These are phyloP conservation scores for Ogataea hybrid DNA, from an alignment of 1,139 yeast species.

Conservation along the genomic window DNA sequence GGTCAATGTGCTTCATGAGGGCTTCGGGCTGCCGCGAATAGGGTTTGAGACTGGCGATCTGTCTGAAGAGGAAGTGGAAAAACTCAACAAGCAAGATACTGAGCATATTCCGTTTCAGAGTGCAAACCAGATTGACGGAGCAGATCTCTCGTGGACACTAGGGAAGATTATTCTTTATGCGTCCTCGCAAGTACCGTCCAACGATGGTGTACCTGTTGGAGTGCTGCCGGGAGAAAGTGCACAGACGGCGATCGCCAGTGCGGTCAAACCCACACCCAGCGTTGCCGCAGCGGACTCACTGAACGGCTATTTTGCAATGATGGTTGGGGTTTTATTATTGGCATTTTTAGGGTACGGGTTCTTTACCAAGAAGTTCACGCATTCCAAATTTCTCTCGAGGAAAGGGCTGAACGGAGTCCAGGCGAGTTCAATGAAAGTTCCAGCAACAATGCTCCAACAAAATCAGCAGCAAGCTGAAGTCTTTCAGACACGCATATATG, in stretches of 20 bases:
- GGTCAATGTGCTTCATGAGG: constrained; percentile 71
- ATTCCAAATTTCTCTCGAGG: neutral
- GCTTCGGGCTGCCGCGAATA: constrained; percentile 67
- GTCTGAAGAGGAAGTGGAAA: constrained; percentile 20
- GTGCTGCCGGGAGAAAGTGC: constrained; percentile 19
- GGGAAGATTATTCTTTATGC: constrained; percentile 73
- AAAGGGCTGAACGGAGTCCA: constrained; percentile 2
- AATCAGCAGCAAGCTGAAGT: constrained; percentile 1
- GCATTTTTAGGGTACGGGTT: constrained; percentile 12
- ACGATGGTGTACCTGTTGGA: constrained; percentile 23
- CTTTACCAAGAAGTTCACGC: constrained; percentile 8
- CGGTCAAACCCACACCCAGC: neutral
- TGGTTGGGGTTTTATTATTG: constrained; percentile 15
- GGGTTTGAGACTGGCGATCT: constrained; percentile 44
- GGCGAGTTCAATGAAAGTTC: constrained; percentile 1
- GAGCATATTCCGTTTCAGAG: constrained; percentile 48
- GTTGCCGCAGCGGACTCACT: constrained; percentile 5
- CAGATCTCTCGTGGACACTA: constrained; percentile 79
- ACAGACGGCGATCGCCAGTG: neutral
- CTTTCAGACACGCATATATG: constrained; percentile 11
- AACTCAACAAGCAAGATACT: constrained; percentile 18
- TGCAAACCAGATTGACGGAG: constrained; percentile 63
- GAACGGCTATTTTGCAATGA: constrained; percentile 9
- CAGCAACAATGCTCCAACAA: constrained; percentile 7
- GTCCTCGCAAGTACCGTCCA: constrained; percentile 26